Percentiles rank a stretch among this genome's conserved stretches.
phyloP scores from a whole-genome alignment of 2,329 filamentous ascomycete species.

The Talaromyces pinophilus region DNA sequence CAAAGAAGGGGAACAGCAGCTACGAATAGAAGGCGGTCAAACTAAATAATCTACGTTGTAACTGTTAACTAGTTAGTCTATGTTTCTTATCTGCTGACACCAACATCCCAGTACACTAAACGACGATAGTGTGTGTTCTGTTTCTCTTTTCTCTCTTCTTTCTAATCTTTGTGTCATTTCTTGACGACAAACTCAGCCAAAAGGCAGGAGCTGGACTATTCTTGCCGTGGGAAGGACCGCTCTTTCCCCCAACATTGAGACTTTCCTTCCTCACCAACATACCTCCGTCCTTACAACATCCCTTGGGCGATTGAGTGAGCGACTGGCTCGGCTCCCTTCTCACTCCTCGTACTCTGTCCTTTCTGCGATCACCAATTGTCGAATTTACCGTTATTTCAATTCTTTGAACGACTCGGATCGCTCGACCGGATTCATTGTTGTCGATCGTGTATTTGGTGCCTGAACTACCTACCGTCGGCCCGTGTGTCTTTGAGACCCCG shows the following conservation, averaged over 20 bases:
- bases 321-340: constrained; percentile 6
- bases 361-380: not conserved
- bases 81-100: constrained; percentile 19
- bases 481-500: constrained; percentile 17
- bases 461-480: constrained; percentile 11
- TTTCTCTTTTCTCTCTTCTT: constrained; percentile 8
- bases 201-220: constrained; percentile 9
- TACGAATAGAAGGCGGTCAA: constrained; percentile 25
- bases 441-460: constrained; percentile 10
- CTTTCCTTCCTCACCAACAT: constrained; percentile 12
- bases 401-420: not conserved
- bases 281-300: constrained; percentile 6
- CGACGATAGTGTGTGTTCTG: constrained; percentile 11
- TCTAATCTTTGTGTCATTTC: not conserved
- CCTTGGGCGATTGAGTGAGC: constrained; percentile 12
- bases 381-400: not conserved
- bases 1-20: constrained; percentile 2
- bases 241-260: not conserved
- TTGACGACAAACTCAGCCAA: not conserved
- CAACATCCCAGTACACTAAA: constrained; percentile 4
- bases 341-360: not conserved
- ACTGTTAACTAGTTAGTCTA: not conserved
- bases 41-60: not conserved
- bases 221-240: not conserved
- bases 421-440: not conserved